Base-by-base conservation (phyloP, 495 filamentous ascomycete species). In the Achaetomiella virescens region DNA sequence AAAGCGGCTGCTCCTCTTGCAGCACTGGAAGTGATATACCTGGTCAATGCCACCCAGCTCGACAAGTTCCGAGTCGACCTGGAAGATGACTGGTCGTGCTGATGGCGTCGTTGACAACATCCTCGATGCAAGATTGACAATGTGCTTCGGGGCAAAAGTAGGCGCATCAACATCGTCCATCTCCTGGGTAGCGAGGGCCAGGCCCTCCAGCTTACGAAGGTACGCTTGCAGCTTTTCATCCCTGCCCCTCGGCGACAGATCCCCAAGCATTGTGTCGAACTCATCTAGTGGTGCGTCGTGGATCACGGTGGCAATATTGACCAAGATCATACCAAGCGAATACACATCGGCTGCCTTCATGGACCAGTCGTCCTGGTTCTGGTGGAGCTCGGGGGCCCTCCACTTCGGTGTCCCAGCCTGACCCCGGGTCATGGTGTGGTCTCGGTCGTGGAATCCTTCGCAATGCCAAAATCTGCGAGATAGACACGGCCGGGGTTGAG, bases 401-500 rank as follows among this genome's bases (percentile, higher is more conserved):
- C 68, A 75, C 43, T 65, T 70, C 0, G 64, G 64, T 3, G 72
- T 73, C 1, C 72, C 72, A 12, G 59, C 59, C 2, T 42, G 37
- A 0, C 69, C 69, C 8, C 66, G 56, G 2, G 70, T 72, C 61
- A 66, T 68, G 36, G 68, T 74, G 45, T 64, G 61, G 20, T 69
- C 64, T 3, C 61, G 57, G 48, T 61, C 62, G 43, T 66, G 60
- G 36, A 73, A 38, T 73, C 71, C 40, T 62, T 66, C 12, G 72
- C 65, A 12, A 75, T 69, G 40, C 72, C 73, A 60, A 75, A 75
- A 54, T 75, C 73, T 41, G 73, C 70, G 0, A 75, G 59, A 51
- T 72, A 72, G 11, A 75, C 72, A 4, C 63, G 47, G 11, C 62
- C 66, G 11, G 72, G 61, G 49, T 57, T 64, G 4, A 75, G 59